A percentile compares a stretch with the other conserved stretches of the same genome.
Conservation (phyloP, 2,329 filamentous ascomycete genomes). For the Colletotrichum gigasporum region DNA sequence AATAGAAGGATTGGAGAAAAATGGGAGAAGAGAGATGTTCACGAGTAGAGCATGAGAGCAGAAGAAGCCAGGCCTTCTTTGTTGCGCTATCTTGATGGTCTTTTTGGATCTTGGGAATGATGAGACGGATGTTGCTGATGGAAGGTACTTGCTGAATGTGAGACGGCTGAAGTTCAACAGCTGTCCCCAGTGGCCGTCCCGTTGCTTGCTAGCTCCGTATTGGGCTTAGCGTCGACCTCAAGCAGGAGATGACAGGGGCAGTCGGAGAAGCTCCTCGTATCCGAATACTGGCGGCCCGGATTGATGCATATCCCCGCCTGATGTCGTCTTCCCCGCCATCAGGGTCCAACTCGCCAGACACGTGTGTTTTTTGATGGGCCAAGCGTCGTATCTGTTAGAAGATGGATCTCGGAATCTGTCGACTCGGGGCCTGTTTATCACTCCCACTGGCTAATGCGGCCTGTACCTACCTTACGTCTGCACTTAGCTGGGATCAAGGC, state of each 20-base stretch:
- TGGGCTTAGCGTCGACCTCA: conserved; percentile 26
- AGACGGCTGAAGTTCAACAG: conserved; percentile 34
- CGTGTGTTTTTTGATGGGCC: conserved; percentile 8
- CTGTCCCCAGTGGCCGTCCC: too few relatives aligned
- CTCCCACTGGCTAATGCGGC: neutral
- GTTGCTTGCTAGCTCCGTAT: conserved; percentile 35
- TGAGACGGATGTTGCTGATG: conserved; percentile 6
- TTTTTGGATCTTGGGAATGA: neutral
- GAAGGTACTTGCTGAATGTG: conserved; percentile 7
- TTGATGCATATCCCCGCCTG: neutral
- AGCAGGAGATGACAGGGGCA: conserved; percentile 15
- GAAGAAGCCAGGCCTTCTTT: conserved; percentile 22
- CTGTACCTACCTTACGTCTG: neutral
- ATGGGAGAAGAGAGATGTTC: neutral
- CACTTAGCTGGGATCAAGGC: neutral
- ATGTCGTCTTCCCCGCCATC: conserved; percentile 14
- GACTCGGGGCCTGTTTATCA: neutral
- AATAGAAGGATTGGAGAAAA: neutral
- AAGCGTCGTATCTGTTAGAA: neutral
- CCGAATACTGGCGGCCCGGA: neutral
- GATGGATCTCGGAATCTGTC: neutral
- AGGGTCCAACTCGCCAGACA: conserved; percentile 4
- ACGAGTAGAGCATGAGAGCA: neutral
- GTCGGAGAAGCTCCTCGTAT: neutral
- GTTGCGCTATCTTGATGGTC: conserved; percentile 17